These are phyloP conservation scores for Hypoxylon sp. DNA, from an alignment of 2,329 filamentous ascomycete genomes.

Conservation along the genomic window DNA sequence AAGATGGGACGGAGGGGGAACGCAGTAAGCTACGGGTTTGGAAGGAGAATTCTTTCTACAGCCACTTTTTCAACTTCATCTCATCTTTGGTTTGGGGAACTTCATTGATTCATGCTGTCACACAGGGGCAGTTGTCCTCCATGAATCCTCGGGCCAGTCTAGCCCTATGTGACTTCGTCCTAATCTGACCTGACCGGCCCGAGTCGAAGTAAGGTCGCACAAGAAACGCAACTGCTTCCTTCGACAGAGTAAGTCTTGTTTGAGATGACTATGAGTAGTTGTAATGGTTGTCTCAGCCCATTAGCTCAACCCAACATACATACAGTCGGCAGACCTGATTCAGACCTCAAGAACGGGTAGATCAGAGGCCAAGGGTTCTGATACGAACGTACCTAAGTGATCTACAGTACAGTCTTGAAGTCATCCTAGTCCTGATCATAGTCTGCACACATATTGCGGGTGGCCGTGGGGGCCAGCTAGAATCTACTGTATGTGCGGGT, in stretches of 20 bases:
- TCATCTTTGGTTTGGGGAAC: constrained; percentile 8
- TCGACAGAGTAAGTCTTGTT: neutral
- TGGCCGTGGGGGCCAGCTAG: neutral
- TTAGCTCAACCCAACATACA: neutral
- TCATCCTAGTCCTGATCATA: neutral
- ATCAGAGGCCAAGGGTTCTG: neutral
- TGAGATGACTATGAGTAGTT: constrained; percentile 2
- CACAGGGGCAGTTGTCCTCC: neutral
- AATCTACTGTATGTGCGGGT: neutral
- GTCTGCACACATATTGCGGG: neutral
- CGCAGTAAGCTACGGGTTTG: constrained; percentile 14
- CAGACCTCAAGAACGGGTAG: neutral
- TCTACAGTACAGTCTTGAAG: neutral
- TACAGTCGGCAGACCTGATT: neutral
- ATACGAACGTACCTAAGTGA: neutral
- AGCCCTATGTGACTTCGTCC: neutral
- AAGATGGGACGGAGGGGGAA: constrained; percentile 1
- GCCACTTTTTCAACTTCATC: constrained; percentile 1
- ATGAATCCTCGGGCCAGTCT: constrained; percentile 7
- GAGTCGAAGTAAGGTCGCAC: constrained; percentile 11
- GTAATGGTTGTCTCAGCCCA: neutral
- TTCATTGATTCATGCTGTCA: constrained; percentile 3
- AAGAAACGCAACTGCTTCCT: constrained; percentile 16
- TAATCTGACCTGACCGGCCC: constrained; percentile 1
- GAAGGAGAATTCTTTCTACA: neutral